phyloP scores from a whole-genome alignment of 495 filamentous ascomycete genomes.

The Aspergillus conjunctus region DNA sequence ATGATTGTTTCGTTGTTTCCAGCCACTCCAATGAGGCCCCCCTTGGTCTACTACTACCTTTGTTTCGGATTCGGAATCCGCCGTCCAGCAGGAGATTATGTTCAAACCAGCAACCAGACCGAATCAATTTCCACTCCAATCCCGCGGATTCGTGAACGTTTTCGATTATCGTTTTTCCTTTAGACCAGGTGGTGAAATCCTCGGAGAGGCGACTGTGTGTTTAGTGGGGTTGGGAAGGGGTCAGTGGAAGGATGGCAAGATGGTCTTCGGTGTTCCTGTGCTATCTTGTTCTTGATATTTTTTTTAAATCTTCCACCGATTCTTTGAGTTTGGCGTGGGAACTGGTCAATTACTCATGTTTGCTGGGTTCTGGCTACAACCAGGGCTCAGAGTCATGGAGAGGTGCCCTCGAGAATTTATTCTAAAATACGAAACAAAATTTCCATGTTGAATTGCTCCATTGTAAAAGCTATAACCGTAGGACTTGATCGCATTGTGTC shows the following conservation, averaged over 20 bases:
- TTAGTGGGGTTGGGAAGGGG: slow-evolving; percentile 42
- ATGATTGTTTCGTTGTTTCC: slow-evolving; percentile 38
- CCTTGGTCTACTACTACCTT: slow-evolving; percentile 21
- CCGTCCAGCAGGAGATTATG: slow-evolving; percentile 34
- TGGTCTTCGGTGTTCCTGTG: slow-evolving; percentile 19
- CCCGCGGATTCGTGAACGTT: slow-evolving; percentile 34
- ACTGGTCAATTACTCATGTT: slow-evolving; percentile 47
- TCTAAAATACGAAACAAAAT: slow-evolving; percentile 33
- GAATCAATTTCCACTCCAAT: slow-evolving; percentile 27
- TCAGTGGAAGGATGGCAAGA: slow-evolving; percentile 1
- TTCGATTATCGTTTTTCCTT: slow-evolving; percentile 26
- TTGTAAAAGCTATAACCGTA: background rate
- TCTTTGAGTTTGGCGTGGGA: slow-evolving; percentile 35
- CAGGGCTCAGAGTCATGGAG: slow-evolving; percentile 40
- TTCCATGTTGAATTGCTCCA: slow-evolving; percentile 7
- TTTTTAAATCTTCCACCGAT: slow-evolving; percentile 23
- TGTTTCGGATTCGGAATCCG: slow-evolving; percentile 40
- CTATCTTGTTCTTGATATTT: no score
- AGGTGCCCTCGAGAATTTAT: slow-evolving; percentile 45
- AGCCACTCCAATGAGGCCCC: slow-evolving; percentile 32
- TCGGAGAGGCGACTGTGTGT: slow-evolving; percentile 42
- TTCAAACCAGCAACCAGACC: slow-evolving; percentile 9
- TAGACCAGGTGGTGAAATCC: slow-evolving; percentile 25
- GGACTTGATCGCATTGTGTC: background rate
- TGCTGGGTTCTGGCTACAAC: slow-evolving; percentile 22